A percentile compares a stretch with the other conserved stretches of the same genome.
phyloP scores from a whole-genome alignment of 2,329 filamentous ascomycete species.

The Ceratocystis albifundus region DNA sequence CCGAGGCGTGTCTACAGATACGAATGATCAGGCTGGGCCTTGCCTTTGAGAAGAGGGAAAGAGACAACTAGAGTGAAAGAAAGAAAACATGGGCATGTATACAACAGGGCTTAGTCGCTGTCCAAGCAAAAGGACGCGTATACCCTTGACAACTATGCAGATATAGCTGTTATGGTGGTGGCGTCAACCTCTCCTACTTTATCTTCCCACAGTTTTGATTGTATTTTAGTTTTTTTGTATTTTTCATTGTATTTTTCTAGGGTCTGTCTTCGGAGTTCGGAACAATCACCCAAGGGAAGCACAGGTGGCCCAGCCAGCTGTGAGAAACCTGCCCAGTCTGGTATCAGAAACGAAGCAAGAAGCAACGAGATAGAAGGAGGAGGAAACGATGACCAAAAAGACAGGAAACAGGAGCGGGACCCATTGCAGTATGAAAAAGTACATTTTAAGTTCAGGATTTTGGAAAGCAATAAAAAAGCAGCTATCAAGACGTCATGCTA shows the following conservation, averaged over 20 bases:
- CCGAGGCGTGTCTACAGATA: not conserved
- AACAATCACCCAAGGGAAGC: not conserved
- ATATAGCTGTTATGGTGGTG: not conserved
- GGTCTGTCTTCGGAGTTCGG: not conserved
- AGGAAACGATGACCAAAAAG: not conserved
- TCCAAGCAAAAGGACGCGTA: constrained; percentile 9
- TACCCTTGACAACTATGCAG: not conserved
- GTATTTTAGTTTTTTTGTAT: too few species aligned
- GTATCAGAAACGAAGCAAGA: not conserved
- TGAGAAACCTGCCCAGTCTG: not conserved
- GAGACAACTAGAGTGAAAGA: not conserved
- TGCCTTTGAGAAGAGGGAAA: not conserved
- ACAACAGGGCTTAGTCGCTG: not conserved
- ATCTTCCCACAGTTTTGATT: too few species aligned
- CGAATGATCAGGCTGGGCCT: not conserved
- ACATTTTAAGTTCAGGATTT: constrained; percentile 8
- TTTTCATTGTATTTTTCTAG: not conserved
- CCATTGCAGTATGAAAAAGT: not conserved
- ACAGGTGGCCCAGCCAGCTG: not conserved
- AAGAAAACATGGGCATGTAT: not conserved
- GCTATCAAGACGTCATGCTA: not conserved
- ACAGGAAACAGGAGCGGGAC: not conserved
- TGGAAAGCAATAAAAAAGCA: not conserved
- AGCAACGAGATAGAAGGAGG: not conserved
- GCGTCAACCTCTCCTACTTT: not conserved